Percentiles rank a stretch among this genome's conserved stretches.
Evolutionary conservation across 495 filamentous ascomycete species (phyloP).

Genomic region (Talaromyces nanjingensis): DNA sequence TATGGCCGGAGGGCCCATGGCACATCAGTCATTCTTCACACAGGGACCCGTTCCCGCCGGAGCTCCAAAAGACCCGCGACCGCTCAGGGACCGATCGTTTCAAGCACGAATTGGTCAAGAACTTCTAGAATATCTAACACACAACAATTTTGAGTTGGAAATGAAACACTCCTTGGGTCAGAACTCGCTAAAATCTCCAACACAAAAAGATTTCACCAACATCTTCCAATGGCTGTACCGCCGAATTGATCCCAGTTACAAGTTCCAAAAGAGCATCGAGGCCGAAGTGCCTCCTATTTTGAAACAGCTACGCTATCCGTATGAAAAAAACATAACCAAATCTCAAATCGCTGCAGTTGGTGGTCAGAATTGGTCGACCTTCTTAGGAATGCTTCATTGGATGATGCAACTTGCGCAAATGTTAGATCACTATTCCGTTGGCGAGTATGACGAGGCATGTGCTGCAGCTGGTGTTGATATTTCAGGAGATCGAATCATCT

Average conservation of each 20-base stretch:
- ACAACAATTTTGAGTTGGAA: constrained; percentile 92
- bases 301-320: constrained; percentile 90
- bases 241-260: constrained; percentile 86
- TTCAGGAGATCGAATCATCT: constrained; percentile 82
- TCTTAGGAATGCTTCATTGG: constrained; percentile 93
- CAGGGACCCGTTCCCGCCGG: constrained; percentile 71
- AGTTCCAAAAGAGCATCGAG: constrained; percentile 87
- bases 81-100: constrained; percentile 72
- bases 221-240: constrained; percentile 98
- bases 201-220: constrained; percentile 92
- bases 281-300: constrained; percentile 86
- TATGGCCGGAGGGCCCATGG: constrained; percentile 49
- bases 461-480: constrained; percentile 82
- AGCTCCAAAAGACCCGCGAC: constrained; percentile 80
- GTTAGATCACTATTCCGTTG: constrained; percentile 67
- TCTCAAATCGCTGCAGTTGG: constrained; percentile 91
- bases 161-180: constrained; percentile 86
- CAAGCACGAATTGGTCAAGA: constrained; percentile 80
- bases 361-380: constrained; percentile 90
- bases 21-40: constrained; percentile 87
- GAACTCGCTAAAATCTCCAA: constrained; percentile 86
- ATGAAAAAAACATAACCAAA: constrained; percentile 88
- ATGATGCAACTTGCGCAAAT: constrained; percentile 95
- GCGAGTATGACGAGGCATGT: constrained; percentile 84
- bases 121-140: constrained; percentile 80